Conservation (phyloP, 805 yeast genomes). For the Cyberlindnera petersonii region DNA sequence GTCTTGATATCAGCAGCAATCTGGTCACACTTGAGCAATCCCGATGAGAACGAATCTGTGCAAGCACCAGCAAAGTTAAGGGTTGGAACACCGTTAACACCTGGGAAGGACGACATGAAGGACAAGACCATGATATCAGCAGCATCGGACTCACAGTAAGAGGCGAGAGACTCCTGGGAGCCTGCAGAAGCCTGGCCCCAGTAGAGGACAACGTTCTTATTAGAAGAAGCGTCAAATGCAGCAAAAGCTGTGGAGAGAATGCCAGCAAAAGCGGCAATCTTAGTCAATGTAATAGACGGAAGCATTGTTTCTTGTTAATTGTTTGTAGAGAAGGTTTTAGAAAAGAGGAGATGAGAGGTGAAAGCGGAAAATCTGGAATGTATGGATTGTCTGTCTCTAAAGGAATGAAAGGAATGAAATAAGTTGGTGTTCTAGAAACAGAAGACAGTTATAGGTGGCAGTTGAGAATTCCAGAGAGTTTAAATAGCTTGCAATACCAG, state of each 20-base stretch:
- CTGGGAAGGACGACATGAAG: slow-evolving; percentile 54
- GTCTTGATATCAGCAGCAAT: slow-evolving; percentile 69
- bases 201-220: slow-evolving; percentile 67
- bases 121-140: slow-evolving; percentile 73
- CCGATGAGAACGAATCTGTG: slow-evolving; percentile 33
- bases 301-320: slow-evolving; percentile 1
- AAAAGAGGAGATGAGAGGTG: background rate
- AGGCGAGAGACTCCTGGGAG: slow-evolving; percentile 38
- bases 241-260: slow-evolving; percentile 9
- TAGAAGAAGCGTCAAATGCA: slow-evolving; percentile 37
- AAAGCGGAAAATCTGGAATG: no score
- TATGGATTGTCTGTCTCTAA: no score
- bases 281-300: slow-evolving; percentile 7
- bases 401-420: background rate
- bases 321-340: background rate
- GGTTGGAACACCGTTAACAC: slow-evolving; percentile 28
- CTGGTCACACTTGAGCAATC: slow-evolving; percentile 44
- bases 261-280: slow-evolving; percentile 9
- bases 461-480: no score
- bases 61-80: slow-evolving; percentile 60
- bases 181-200: slow-evolving; percentile 91
- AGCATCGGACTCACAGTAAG: slow-evolving; percentile 63
- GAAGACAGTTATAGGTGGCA: no score
- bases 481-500: no score
- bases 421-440: no score